phyloP scores from a whole-genome alignment of 805 yeast genomes.

The Candida quercuum region DNA sequence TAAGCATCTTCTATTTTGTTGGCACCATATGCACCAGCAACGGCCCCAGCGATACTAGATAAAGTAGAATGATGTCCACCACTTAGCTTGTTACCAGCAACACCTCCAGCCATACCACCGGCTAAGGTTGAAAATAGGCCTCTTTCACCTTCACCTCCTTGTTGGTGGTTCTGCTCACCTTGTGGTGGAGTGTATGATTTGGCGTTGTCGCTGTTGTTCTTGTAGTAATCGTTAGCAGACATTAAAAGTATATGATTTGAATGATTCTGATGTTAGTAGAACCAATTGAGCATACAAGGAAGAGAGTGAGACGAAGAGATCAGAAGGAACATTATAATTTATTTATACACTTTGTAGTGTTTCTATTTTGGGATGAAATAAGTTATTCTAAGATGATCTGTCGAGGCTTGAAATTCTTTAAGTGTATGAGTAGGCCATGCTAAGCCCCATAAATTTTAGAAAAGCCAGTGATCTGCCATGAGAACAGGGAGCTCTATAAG shows the following conservation, averaged over 20 bases:
- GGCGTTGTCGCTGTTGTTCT: constrained; percentile 38
- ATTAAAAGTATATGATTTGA: constrained; percentile 20
- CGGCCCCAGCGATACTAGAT: constrained; percentile 47
- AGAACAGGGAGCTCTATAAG: no score
- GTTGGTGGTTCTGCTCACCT: constrained; percentile 13
- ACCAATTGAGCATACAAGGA: no score
- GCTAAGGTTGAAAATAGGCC: constrained; percentile 39
- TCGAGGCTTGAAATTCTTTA: no score
- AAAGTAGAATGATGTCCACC: constrained; percentile 31
- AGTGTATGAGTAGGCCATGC: no score
- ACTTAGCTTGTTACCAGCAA: constrained; percentile 38
- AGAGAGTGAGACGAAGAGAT: no score
- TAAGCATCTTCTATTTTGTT: constrained; percentile 40
- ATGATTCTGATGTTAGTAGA: no score
- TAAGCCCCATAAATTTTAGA: no score
- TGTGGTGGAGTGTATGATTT: constrained; percentile 24
- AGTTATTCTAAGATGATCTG: no score
- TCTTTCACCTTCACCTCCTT: constrained; percentile 26
- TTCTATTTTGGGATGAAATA: no score
- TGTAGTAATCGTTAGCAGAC: constrained; percentile 56
- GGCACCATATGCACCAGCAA: constrained; percentile 51
- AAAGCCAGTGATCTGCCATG: no score
- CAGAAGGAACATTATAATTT: no score
- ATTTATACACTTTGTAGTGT: no score
- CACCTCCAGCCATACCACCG: constrained; percentile 52